Evolutionary conservation across 768 basidiomycete genomes (phyloP).

Genomic region (Hypholoma fasciculare): DNA sequence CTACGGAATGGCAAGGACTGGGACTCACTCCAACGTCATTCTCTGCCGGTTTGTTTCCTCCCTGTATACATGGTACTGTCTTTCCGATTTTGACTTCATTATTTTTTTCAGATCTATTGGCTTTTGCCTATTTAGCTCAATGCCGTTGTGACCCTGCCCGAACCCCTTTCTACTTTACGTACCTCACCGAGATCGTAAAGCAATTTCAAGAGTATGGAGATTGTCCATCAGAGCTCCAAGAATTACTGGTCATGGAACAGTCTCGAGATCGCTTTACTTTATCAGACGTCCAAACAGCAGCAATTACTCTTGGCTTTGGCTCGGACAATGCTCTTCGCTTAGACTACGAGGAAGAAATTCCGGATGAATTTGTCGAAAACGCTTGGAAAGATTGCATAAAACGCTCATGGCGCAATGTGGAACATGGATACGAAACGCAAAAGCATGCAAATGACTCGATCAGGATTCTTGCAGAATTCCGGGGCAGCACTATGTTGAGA

Average conservation of each 20-base stretch:
- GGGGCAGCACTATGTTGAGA: slow-evolving; percentile 50
- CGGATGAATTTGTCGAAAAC: slow-evolving; percentile 66
- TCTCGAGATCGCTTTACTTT: slow-evolving; percentile 63
- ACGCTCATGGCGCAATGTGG: slow-evolving; percentile 54
- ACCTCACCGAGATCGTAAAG: slow-evolving; percentile 51
- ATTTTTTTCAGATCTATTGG: slow-evolving; percentile 56
- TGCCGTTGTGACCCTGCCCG: slow-evolving; percentile 74
- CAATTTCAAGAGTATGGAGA: slow-evolving; percentile 47
- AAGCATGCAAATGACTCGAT: slow-evolving; percentile 67
- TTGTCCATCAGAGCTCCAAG: slow-evolving; percentile 51
- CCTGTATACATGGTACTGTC: not conserved
- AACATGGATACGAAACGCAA: slow-evolving; percentile 45
- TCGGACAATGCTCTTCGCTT: slow-evolving; percentile 54
- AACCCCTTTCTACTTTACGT: slow-evolving; percentile 65
- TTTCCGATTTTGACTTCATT: not conserved
- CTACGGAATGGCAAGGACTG: slow-evolving; percentile 45
- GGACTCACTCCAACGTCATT: slow-evolving; percentile 71
- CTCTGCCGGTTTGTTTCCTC: slow-evolving; percentile 51
- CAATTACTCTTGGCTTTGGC: slow-evolving; percentile 65
- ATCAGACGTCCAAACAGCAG: slow-evolving; percentile 52
- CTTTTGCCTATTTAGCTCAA: slow-evolving; percentile 80
- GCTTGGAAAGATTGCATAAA: slow-evolving; percentile 69
- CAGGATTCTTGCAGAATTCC: slow-evolving; percentile 63
- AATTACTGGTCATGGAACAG: slow-evolving; percentile 60
- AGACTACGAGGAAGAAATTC: slow-evolving; percentile 71